Base-by-base conservation (phyloP, 768 basidiomycete species). In the Calvatia gigantea region DNA sequence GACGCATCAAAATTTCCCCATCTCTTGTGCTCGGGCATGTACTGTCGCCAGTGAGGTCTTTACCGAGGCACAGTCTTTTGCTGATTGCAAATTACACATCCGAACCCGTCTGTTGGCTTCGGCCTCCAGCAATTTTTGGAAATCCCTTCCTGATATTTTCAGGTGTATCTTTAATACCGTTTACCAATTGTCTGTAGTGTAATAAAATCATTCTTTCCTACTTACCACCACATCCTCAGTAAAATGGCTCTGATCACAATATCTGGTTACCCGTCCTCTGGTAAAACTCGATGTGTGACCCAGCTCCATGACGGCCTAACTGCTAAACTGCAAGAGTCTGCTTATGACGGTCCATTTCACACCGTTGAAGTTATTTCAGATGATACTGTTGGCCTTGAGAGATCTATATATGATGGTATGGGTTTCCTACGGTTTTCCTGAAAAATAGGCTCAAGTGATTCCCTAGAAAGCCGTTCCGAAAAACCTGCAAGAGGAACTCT, bases 1-100 rank as follows among this genome's bases (percentile, higher is more conserved):
- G 31, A 41, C n/a, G 0, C 41, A 47, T 12, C 14, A 4, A 27
- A 15, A 58, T 68, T n/a, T 77, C 75, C 63, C 63, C 64, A 86
- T 86, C 86, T 87, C 87, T 92, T 92, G 89, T 91, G 88, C 88
- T 90, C 87, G 89, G 88, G 88, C 86, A 87, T 84, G 88, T 85
- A 89, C 87, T 88, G 86, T 89, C 87, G 86, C 84, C 85, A 88
- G 89, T 91, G 90, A 92, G 87, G 90, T 92, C 79, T 84, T 77
- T 88, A 91, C 89, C 86, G 90, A 92, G 87, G 84, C 86, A 87
- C 85, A 89, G 87, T 89, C 81, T 89, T 69, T 91, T 90, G 89
- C 88, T 91, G 86, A 86, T 91, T 91, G 89, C 89, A 91, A 91
- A 91, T 89, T 91, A 90, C 80, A 89, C 88, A 91, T 91, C 89